Percentiles rank a stretch among this genome's conserved stretches.
phyloP scores from a whole-genome alignment of 768 basidiomycete genomes.

The Cystobasidium ongulense region DNA sequence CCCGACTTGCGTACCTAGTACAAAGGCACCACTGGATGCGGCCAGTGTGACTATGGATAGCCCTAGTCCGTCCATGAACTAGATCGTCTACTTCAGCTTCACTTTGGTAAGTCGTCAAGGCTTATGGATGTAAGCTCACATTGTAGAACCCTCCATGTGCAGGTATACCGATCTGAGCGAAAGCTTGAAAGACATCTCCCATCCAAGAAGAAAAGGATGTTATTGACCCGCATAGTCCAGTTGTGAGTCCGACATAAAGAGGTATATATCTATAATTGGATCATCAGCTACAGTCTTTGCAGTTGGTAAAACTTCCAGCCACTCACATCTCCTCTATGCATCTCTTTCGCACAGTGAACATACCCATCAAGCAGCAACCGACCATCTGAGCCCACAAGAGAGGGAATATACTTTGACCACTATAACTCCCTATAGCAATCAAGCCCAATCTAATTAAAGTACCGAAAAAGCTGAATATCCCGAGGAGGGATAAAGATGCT shows the following conservation, averaged over 20 bases:
- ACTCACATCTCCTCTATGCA: conserved; percentile 68
- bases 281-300: not conserved
- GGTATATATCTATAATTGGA: conserved; percentile 47
- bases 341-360: conserved; percentile 61
- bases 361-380: conserved; percentile 88
- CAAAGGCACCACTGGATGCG: conserved; percentile 65
- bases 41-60: conserved; percentile 70
- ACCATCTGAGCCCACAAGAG: conserved; percentile 75
- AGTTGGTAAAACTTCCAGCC: not conserved
- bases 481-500: conserved; percentile 19
- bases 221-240: conserved; percentile 92
- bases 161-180: conserved; percentile 59
- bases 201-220: conserved; percentile 98
- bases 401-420: conserved; percentile 59
- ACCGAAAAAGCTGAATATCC: conserved; percentile 36
- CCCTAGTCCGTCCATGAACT: conserved; percentile 82
- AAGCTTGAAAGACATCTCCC: conserved; percentile 72
- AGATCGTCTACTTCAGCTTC: not conserved
- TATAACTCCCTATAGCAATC: not conserved
- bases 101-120: not conserved
- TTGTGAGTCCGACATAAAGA: conserved; percentile 76
- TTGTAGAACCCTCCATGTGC: conserved; percentile 61
- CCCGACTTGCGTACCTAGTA: conserved; percentile 63
- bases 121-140: conserved; percentile 50
- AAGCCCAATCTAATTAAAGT: not conserved